Evolutionary conservation across 1,139 yeast species (phyloP), one percentile per base, ranked within the genome.

Genomic region (Komagataea norvegica): DNA sequence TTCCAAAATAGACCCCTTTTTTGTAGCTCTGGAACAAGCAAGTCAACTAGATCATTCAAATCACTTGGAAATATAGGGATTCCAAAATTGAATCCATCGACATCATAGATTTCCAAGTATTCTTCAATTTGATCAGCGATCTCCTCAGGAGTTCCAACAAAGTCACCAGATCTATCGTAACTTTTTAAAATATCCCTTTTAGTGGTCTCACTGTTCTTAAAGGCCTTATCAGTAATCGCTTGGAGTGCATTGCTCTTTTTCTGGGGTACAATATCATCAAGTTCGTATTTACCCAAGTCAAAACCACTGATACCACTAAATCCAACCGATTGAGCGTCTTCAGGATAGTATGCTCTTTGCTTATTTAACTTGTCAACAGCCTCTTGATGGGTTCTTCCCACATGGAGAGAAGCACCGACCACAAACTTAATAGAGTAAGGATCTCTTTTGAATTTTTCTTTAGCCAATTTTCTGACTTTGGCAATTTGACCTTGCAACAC

Each of bases 31-130:
- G 68, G 68, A 18, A 63, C 41, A 26, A 63, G 46, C 13, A 49
- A 40, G 8, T 63, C 61, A 14, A 62, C 55, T 21, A 63, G 49
- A 22, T 61, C 64, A 25, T 58, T 60, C 34, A 54, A 54, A 24
- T 59, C 44, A 13, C 57, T 61, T 4, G 63, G 64, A 13, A 55
- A 41, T 2, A 54, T 46, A 3, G 61, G 57, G 31, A 40, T 34
- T 1, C 37, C 37, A 30, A 63, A 48, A 38, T 63, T 63, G 47
- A 62, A 61, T 4, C 68, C 68, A 44, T 63, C 67, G 24, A 62
- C 52, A 30, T 57, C 67, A 16, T 57, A 51, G 9, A 51, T 45
- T 15, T 57, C 56, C 3, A 58, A 59, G 60, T 63, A 63, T 21
- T 49, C 46, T 29, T 60, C 58, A 18, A 63, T 47, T 25, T 49